Evolutionary conservation across 2,329 filamentous ascomycete species (phyloP), one percentile per base, ranked within the genome.

Genomic region (Dactylellina leptospora): DNA sequence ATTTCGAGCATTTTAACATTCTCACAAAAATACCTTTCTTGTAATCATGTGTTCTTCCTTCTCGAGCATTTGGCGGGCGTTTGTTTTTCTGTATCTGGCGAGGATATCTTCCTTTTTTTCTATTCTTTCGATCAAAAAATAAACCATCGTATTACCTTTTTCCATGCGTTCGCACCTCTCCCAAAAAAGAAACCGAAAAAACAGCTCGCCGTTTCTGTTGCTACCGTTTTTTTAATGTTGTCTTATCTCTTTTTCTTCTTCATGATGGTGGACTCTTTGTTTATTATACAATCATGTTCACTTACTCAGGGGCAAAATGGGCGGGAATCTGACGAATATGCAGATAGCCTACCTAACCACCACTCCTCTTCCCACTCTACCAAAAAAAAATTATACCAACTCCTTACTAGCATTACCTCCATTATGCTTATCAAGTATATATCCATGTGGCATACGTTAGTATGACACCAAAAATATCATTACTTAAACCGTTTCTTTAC

Each of bases 1-100:
- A 23, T 25, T 60, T 44, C 59, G 20, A 54, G 18, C 50, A 51
- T 28, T 45, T 25, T 23, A 38, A 38, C 42, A 45, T 48, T 47
- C 18, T 54, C 20, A 18, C 33, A 25, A 27, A 27, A 16, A 28
- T 56, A 40, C 27, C 11, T 53, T 59, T 60, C 42, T 53, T 44
- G 20, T 64, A 42, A 48, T 59, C 61, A 63, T 64, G 33, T n/a
- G 10, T 54, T 2, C 53, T 28, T 51, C 23, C 25, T 30, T 28
- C 33, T 64, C 59, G 23, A 72, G 68, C 68, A 72, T 72, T 72
- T 72, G 68, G 68, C 68, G 68, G 68, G 68, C 68, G 68, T 72
- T 56, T 33, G 10, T 50, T 23, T 64, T 30, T 38, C n/a, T 25
- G 13, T 40, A n/a, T 40, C 36, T 40, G 13, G 4, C 10, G 47